Base-by-base conservation (phyloP, 371 early-diverging fungal genomes). In the Mortierella sp. region DNA sequence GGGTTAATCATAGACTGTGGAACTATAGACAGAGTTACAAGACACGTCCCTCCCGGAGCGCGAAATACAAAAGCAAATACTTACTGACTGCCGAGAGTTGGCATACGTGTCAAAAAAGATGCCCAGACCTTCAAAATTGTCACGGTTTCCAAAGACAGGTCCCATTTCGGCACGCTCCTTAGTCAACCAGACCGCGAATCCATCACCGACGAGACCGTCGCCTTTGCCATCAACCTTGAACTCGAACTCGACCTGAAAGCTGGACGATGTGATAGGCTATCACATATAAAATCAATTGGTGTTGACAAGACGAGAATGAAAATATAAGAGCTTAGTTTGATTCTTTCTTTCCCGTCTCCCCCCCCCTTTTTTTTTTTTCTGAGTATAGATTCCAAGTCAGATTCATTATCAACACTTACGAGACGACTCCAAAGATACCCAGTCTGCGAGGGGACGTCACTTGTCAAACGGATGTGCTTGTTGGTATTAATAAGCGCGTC, bases 61-160 rank as follows among this genome's bases (percentile, higher is more conserved):
- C 28, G 4, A 13, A 32, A 36, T 16, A 58, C 24, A 33, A 24
- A 19, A 24, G 15, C 28, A 32, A 24, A 24, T 11, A 72, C 88
- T 79, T 91, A 94, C 95, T 66, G 89, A 84, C 67, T 95, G 93
- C 66, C 92, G 84, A 67, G 93, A 90, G 77, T 99, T 99, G 69
- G 95, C 90, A 84, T 97, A 98, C 36, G 98, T 97, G 84, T 98
- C 99, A 76, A 99, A 69, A 76, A 98, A 95, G 66, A 99, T 74
- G 45, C 98, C 98, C 32, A 99, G 87, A 2, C 99, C 99, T 55
- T 92, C 89, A 82, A 97, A 98, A 52, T 91, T 84, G 85, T 98
- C 97, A 50, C 88, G 83, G 79, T 88, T 92, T 10, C 99, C 99
- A 87, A 98, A 98, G 13, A 97, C 98, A 22, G 96, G 95, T 3